phyloP scores from a whole-genome alignment of 495 filamentous ascomycete species.

The Cercophora sp. region DNA sequence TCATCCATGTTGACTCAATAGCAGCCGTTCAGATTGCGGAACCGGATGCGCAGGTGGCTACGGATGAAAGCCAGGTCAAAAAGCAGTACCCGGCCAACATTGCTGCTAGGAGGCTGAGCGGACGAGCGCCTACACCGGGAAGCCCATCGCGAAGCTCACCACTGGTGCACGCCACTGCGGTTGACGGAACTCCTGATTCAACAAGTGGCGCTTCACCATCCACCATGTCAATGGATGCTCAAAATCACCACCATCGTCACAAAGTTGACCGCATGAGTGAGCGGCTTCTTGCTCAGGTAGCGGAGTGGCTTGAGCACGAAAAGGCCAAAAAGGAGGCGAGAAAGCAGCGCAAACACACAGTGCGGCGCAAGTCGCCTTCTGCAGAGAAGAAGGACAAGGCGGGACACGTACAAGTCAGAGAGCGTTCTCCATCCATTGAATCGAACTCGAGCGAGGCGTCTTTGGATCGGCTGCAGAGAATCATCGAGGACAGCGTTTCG shows the following conservation, averaged over 20 bases:
- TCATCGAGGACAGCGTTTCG: constrained; percentile 58
- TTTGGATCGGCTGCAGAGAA: constrained; percentile 65
- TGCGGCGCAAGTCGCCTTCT: constrained; percentile 28
- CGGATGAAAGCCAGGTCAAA: constrained; percentile 38
- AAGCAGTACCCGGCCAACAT: constrained; percentile 42
- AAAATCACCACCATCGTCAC: constrained; percentile 30
- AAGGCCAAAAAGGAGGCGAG: constrained; percentile 58
- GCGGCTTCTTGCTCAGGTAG: constrained; percentile 65
- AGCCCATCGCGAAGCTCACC: constrained; percentile 38
- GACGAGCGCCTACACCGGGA: constrained; percentile 30
- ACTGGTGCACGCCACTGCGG: constrained; percentile 32
- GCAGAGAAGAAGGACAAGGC: constrained; percentile 17
- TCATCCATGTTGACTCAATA: constrained; percentile 18
- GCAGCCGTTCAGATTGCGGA: constrained; percentile 49
- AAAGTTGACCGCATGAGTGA: constrained; percentile 40
- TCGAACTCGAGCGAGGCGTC: constrained; percentile 60
- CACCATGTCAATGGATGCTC: constrained; percentile 27
- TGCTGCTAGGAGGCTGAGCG: constrained; percentile 36
- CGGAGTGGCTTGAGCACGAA: constrained; percentile 76
- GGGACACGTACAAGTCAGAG: constrained; percentile 11
- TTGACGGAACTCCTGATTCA: constrained; percentile 19
- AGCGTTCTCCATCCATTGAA: constrained; percentile 38
- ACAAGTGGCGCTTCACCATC: constrained; percentile 22
- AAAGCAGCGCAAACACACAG: constrained; percentile 37
- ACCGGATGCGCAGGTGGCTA: constrained; percentile 28